Percentiles rank a stretch among this genome's conserved stretches.
Evolutionary conservation across 768 basidiomycete species (phyloP).

Genomic region (Boletus sp.): DNA sequence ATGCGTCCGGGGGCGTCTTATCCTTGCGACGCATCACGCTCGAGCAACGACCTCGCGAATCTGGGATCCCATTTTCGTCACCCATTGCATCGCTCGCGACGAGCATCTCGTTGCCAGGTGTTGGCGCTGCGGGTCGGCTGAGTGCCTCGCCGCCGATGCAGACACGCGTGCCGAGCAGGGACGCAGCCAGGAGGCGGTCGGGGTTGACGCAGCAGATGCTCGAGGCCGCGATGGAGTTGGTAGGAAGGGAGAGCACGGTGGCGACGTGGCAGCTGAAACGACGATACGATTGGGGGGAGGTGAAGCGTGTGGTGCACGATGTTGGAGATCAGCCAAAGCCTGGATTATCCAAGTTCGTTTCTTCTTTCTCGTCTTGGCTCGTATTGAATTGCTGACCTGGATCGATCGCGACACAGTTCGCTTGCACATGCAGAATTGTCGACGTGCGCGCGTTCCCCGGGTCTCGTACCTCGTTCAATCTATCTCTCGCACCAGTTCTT

Average conservation of each 20-base stretch:
- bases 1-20: constrained; percentile 54
- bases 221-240: constrained; percentile 35
- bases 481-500: constrained; percentile 86
- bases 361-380: not conserved
- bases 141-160: constrained; percentile 28
- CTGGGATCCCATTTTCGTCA: constrained; percentile 22
- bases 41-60: constrained; percentile 35
- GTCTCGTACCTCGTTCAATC: constrained; percentile 67
- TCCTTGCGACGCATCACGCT: constrained; percentile 54
- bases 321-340: constrained; percentile 5
- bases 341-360: constrained; percentile 15
- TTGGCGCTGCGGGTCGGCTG: constrained; percentile 42
- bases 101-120: constrained; percentile 61
- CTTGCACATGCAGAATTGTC: constrained; percentile 83
- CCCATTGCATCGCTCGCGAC: constrained; percentile 41
- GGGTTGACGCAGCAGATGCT: constrained; percentile 37
- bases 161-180: constrained; percentile 19
- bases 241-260: constrained; percentile 41
- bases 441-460: constrained; percentile 58
- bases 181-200: constrained; percentile 29
- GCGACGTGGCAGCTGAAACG: constrained; percentile 68
- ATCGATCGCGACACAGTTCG: constrained; percentile 30
- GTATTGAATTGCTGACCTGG: not conserved
- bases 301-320: constrained; percentile 35
- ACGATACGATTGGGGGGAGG: constrained; percentile 50